phyloP scores from a whole-genome alignment of 768 basidiomycete genomes.

The Tulasnella sp. region DNA sequence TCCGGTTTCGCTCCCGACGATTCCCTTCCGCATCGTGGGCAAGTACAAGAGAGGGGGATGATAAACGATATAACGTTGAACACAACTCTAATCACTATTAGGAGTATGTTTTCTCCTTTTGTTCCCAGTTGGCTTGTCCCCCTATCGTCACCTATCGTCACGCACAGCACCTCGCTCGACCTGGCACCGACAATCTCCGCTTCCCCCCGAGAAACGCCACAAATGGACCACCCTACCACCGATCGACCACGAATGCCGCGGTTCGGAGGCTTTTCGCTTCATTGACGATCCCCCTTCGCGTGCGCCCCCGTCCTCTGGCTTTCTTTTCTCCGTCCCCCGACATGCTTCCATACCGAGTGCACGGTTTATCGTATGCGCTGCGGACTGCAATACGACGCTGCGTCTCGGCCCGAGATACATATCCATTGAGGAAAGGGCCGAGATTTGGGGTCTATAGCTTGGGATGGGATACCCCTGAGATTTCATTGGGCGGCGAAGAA shows the following conservation, averaged over 20 bases:
- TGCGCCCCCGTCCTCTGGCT: background rate
- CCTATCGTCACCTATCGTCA: background rate
- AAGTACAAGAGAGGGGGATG: background rate
- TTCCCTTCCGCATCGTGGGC: background rate
- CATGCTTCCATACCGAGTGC: background rate
- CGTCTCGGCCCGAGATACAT: background rate
- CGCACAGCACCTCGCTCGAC: background rate
- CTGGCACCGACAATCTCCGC: background rate
- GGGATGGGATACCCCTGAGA: background rate
- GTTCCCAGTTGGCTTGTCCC: background rate
- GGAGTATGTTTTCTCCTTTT: background rate
- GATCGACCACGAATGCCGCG: background rate
- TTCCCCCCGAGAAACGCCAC: background rate
- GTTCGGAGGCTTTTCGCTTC: background rate
- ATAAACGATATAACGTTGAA: background rate
- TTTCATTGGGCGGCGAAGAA: slow-evolving; percentile 2
- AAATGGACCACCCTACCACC: background rate
- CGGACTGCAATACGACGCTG: background rate
- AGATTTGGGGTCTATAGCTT: background rate
- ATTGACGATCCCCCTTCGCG: background rate
- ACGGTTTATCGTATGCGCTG: too few species aligned
- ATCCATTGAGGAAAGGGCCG: background rate
- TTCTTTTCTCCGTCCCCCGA: background rate
- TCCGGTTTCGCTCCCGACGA: background rate
- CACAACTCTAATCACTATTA: background rate